Percentiles rank a stretch among this genome's conserved stretches.
Evolutionary conservation across 2,329 filamentous ascomycete species (phyloP).

Genomic region (Clonostachys solani): DNA sequence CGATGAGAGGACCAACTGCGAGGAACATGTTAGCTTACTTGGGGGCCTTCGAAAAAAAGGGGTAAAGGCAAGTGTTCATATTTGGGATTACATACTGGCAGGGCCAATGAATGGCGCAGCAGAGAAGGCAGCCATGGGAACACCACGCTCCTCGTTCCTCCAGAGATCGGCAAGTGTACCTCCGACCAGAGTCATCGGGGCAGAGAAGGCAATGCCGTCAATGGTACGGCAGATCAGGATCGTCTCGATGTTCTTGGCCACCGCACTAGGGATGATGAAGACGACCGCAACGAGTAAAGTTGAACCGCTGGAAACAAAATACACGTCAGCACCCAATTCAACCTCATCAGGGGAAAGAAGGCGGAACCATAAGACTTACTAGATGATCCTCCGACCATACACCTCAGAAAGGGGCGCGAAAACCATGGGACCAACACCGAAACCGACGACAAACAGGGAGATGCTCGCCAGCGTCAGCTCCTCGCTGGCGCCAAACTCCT

Average conservation of each 20-base stretch:
- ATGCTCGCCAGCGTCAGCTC: slow-evolving; percentile 72
- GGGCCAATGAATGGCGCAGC: slow-evolving; percentile 82
- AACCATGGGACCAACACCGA: slow-evolving; percentile 74
- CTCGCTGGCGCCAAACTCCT: slow-evolving; percentile 63
- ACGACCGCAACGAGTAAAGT: slow-evolving; percentile 69
- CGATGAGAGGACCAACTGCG: slow-evolving; percentile 64
- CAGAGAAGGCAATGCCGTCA: slow-evolving; percentile 79
- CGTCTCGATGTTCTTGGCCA: slow-evolving; percentile 71
- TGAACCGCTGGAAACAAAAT: slow-evolving; percentile 30
- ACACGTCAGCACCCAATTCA: background rate
- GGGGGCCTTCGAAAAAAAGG: background rate
- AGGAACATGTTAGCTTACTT: background rate
- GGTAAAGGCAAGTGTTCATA: rapidly evolving
- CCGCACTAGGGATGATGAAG: slow-evolving; percentile 77
- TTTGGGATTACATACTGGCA: slow-evolving; percentile 41
- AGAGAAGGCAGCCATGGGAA: slow-evolving; percentile 83
- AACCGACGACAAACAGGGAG: slow-evolving; percentile 76
- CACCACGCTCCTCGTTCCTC: slow-evolving; percentile 77
- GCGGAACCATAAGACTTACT: slow-evolving; percentile 30
- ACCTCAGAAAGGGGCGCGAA: slow-evolving; percentile 79
- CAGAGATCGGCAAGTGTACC: slow-evolving; percentile 82
- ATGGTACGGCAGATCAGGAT: slow-evolving; percentile 73
- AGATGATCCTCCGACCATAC: slow-evolving; percentile 67
- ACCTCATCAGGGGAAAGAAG: background rate
- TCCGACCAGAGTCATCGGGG: slow-evolving; percentile 81